Base-by-base conservation (phyloP, 192 early-diverging fungal genomes). In the Globomyces pollinis-pini region DNA sequence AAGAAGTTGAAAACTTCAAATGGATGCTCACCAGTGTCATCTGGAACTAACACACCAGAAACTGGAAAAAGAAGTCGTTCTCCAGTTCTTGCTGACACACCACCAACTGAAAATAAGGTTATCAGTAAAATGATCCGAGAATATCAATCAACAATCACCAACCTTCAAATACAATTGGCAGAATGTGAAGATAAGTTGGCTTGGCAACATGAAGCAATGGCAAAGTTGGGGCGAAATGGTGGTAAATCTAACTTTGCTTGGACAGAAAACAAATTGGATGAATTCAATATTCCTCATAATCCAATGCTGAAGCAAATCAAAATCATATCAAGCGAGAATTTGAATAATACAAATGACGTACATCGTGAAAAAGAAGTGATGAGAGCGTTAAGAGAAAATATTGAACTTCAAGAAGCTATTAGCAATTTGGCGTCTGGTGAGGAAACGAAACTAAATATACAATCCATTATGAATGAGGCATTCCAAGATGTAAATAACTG, bases 201-300 rank as follows among this genome's bases (percentile, higher is more conserved):
- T 8, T 79, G 77, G 77, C 72, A 79, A 44, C 61, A 76, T 35
- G 71, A 76, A 38, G 71, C 70, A 28, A 57, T 79, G 33, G 21
- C 56, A 9, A 50, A 62, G 16, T 41, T 71, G 21, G 51, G 67
- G 26, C 51, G 54, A n/a, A 64, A 63, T 35, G 29, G 45, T 2
- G 44, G 39, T 15, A 57, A 54, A 42, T 29, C 38, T n/a, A 34
- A 39, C 15, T 33, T 9, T 15, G 61, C 51, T 32, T 64, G 57
- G 57, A 31, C 39, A 9, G 51, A 34, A 16, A 20, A 33, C 2
- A 38, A 53, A 13, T 51, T 55, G 24, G 50, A 33, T 13, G 52
- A 60, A 18, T 35, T 68, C 51, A 60, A 55, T 16, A 68, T 68
- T 32, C 61, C 67, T 13, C 15, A 30, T 5, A 53, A 50, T 39